Percentiles rank a stretch among this genome's conserved stretches.
These are phyloP conservation scores for Clausena lansium DNA, from an alignment of 345 rosid genomes.

Conservation along the genomic window DNA sequence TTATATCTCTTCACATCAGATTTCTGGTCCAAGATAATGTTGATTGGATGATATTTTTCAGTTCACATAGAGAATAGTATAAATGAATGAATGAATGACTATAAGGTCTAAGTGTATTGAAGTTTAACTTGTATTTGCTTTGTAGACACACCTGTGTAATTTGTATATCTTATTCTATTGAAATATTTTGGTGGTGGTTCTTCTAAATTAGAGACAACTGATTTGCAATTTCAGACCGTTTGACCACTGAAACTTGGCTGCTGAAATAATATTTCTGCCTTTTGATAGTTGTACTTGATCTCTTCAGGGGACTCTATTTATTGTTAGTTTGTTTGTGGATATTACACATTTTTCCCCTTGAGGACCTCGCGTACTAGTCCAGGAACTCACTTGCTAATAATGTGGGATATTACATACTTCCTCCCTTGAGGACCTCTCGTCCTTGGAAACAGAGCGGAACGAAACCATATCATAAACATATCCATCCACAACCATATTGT, in stretches of 20 bases:
- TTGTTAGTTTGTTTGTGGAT: too few relatives aligned
- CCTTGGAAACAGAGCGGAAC: too few relatives aligned
- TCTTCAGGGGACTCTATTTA: background rate
- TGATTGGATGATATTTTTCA: background rate
- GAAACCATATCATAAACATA: too few relatives aligned
- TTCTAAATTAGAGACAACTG: background rate
- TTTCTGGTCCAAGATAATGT: slow-evolving; percentile 81
- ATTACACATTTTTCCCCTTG: too few relatives aligned
- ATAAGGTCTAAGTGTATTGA: background rate
- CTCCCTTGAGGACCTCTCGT: too few relatives aligned
- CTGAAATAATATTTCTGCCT: background rate
- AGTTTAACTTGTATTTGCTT: background rate
- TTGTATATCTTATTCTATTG: background rate
- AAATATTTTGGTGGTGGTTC: background rate
- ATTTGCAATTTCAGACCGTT: background rate
- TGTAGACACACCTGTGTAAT: background rate
- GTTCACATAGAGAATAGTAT: background rate
- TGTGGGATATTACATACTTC: too few relatives aligned
- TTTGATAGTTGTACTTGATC: background rate
- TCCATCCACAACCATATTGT: too few relatives aligned
- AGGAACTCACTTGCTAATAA: too few relatives aligned
- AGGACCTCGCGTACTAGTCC: too few relatives aligned
- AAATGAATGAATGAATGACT: slow-evolving; percentile 1
- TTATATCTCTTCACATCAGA: slow-evolving; percentile 71
- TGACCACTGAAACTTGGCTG: background rate